These are phyloP conservation scores for Akanthomyces lecanii DNA, from an alignment of 2,329 filamentous ascomycete genomes.

Conservation along the genomic window DNA sequence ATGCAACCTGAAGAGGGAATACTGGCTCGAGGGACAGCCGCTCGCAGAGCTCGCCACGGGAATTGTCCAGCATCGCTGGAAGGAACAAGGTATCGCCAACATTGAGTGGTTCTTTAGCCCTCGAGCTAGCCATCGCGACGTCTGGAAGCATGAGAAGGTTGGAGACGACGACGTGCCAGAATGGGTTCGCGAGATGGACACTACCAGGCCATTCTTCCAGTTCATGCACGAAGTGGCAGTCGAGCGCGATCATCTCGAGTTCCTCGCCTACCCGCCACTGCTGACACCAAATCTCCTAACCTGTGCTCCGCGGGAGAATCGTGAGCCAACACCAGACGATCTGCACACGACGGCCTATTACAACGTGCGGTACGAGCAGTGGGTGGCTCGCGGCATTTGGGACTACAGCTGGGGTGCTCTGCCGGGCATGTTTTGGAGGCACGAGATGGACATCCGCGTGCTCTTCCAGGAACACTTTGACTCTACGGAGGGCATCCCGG, in stretches of 20 bases:
- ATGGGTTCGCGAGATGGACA: background rate
- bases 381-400: background rate
- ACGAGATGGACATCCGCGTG: background rate
- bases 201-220: background rate
- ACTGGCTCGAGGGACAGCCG: background rate
- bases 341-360: background rate
- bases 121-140: background rate
- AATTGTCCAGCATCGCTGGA: background rate
- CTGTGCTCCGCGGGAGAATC: background rate
- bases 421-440: constrained; percentile 7
- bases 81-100: background rate
- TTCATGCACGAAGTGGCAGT: constrained; percentile 2
- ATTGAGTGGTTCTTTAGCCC: background rate
- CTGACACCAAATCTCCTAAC: background rate
- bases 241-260: background rate
- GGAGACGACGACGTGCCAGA: background rate
- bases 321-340: background rate
- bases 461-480: background rate
- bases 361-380: background rate
- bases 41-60: background rate
- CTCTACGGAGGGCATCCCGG: background rate
- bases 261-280: background rate
- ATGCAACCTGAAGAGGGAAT: background rate
- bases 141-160: background rate
- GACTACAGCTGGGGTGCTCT: background rate